Percentiles rank a stretch among this genome's conserved stretches.
Conservation (phyloP, 1,284 basidiomycete species). For the Chiua sp. region DNA sequence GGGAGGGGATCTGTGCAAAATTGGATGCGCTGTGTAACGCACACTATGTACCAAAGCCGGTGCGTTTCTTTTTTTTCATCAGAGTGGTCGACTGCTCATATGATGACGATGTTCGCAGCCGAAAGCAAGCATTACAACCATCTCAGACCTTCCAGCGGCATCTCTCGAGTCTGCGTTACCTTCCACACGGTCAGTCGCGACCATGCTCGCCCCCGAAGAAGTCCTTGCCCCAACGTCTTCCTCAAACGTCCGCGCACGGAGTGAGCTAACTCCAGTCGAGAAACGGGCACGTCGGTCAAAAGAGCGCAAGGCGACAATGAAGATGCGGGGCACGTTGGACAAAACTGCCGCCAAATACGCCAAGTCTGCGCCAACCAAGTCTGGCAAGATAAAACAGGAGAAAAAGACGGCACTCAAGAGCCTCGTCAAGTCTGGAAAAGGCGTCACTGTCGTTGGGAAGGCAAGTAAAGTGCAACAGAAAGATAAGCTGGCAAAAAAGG, state of each 20-base stretch:
- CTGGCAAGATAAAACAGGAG: conserved; percentile 65
- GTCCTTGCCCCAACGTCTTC: conserved; percentile 71
- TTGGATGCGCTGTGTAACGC: conserved; percentile 95
- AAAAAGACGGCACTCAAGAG: conserved; percentile 82
- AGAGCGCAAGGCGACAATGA: conserved; percentile 77
- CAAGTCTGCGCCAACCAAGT: conserved; percentile 46
- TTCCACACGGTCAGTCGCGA: conserved; percentile 74
- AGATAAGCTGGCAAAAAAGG: conserved; percentile 11
- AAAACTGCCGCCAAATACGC: conserved; percentile 70
- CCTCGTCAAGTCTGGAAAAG: conserved; percentile 84
- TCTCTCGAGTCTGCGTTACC: conserved; percentile 92
- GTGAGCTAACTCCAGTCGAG: conserved; percentile 87
- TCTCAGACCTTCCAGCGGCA: conserved; percentile 87
- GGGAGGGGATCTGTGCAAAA: conserved; percentile 89
- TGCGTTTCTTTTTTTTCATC: conserved; percentile 42
- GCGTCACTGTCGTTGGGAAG: conserved; percentile 89
- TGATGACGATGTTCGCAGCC: conserved; percentile 55
- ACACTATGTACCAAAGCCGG: conserved; percentile 95
- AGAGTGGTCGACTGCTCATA: not conserved
- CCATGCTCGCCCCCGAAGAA: conserved; percentile 95
- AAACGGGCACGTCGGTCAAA: conserved; percentile 79
- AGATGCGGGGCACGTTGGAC: conserved; percentile 71
- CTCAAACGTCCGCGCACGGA: conserved; percentile 63
- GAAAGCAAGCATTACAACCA: conserved; percentile 87
- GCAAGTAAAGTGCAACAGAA: conserved; percentile 38